Percentiles rank a stretch among this genome's conserved stretches.
Conservation (phyloP, 805 yeast genomes). For the Myxozyma geophila region DNA sequence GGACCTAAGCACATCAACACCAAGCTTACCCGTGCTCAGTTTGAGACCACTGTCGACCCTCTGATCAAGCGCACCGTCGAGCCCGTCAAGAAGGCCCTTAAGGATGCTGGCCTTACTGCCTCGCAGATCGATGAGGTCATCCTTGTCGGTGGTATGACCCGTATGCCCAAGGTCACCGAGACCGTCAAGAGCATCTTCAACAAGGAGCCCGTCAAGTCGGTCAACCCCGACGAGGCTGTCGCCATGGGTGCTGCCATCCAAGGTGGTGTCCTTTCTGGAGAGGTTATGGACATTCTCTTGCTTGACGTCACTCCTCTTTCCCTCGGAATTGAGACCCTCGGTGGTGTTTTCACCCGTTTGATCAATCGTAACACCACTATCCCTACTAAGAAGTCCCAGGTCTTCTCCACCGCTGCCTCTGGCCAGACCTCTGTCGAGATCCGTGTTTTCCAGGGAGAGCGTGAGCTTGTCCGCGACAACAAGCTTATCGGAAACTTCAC, state of each 20-base stretch:
- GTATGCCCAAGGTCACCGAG: slow-evolving; percentile 86
- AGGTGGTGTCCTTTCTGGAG: slow-evolving; percentile 96
- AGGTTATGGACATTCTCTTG: slow-evolving; percentile 86
- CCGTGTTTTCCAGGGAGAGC: slow-evolving; percentile 99
- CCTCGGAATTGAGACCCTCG: slow-evolving; percentile 95
- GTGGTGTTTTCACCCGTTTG: slow-evolving; percentile 94
- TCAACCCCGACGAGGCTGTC: slow-evolving; percentile 93
- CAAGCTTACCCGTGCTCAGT: slow-evolving; percentile 67
- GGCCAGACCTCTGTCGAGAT: slow-evolving; percentile 97
- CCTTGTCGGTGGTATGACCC: slow-evolving; percentile 88
- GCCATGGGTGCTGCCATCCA: slow-evolving; percentile 98
- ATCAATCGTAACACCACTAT: slow-evolving; percentile 93
- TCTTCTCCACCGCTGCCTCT: slow-evolving; percentile 94
- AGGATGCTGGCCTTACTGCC: slow-evolving; percentile 73
- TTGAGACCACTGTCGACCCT: slow-evolving; percentile 67
- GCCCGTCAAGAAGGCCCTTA: slow-evolving; percentile 80
- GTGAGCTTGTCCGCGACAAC: slow-evolving; percentile 97
- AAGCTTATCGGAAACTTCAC: slow-evolving; percentile 97
- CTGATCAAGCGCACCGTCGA: slow-evolving; percentile 72
- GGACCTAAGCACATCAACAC: slow-evolving; percentile 80
- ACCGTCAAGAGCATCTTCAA: slow-evolving; percentile 78
- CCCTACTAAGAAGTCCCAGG: slow-evolving; percentile 95
- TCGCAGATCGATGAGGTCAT: slow-evolving; percentile 77
- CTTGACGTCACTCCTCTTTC: slow-evolving; percentile 90
- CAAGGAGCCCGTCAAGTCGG: slow-evolving; percentile 85